These are phyloP conservation scores for Detonula confervacea DNA, from an alignment of 352 stramenopile species.

Conservation along the genomic window DNA sequence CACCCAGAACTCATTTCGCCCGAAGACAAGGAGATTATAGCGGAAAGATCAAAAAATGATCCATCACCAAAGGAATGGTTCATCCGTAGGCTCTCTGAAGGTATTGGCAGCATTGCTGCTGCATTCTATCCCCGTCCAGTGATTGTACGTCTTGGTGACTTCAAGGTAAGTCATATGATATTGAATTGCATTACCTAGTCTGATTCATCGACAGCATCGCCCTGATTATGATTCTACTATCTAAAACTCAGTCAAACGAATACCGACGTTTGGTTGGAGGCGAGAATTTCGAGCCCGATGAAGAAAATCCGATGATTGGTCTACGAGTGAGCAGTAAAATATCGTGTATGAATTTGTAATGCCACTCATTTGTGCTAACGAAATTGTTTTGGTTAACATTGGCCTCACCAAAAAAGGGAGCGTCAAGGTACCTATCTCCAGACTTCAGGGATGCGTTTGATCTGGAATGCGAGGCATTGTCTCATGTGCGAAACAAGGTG, in stretches of 20 bases:
- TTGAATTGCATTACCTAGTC: too few species aligned
- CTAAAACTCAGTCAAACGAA: slow-evolving; percentile 40
- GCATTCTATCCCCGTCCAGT: slow-evolving; percentile 56
- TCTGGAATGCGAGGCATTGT: slow-evolving; percentile 52
- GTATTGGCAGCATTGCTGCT: slow-evolving; percentile 53
- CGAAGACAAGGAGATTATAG: slow-evolving; percentile 41
- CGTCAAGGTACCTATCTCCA: slow-evolving; percentile 44
- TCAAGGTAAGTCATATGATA: slow-evolving; percentile 22
- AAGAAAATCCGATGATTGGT: slow-evolving; percentile 68
- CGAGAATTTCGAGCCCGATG: slow-evolving; percentile 54
- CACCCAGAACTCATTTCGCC: slow-evolving; percentile 44
- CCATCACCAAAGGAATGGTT: slow-evolving; percentile 54
- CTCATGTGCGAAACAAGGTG: slow-evolving; percentile 43
- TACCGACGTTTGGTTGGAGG: slow-evolving; percentile 53
- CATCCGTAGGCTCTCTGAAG: slow-evolving; percentile 42
- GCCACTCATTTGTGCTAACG: too few species aligned
- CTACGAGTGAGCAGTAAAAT: too few species aligned
- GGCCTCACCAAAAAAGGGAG: too few species aligned
- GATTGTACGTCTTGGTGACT: slow-evolving; percentile 53
- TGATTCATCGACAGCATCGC: neutral
- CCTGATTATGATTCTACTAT: neutral
- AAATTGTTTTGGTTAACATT: too few species aligned
- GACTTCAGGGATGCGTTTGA: slow-evolving; percentile 52
- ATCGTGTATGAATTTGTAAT: too few species aligned
- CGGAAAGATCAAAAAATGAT: slow-evolving; percentile 37